Percentiles rank a stretch among this genome's conserved stretches.
These are phyloP conservation scores for Aureobasidium uvarum DNA, from an alignment of 2,329 filamentous ascomycete genomes.

Conservation along the genomic window DNA sequence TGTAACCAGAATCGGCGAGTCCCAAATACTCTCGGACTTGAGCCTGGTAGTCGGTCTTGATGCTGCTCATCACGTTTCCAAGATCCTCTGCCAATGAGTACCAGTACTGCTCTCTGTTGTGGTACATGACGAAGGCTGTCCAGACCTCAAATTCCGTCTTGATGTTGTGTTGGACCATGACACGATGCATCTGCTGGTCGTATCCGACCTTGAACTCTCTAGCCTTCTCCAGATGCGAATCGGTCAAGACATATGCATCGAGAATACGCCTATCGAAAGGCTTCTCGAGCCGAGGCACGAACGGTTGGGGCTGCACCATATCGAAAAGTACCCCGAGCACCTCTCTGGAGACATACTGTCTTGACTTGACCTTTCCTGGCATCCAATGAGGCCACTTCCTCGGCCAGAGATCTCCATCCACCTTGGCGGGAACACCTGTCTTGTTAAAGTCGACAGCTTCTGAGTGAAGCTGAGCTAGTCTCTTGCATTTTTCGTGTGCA, in stretches of 20 bases:
- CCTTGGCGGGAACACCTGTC: conserved; percentile 72
- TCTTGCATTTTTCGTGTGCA: conserved; percentile 65
- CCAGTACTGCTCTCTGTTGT: conserved; percentile 68
- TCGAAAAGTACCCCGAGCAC: conserved; percentile 84
- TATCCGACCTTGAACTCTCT: conserved; percentile 71
- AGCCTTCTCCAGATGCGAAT: conserved; percentile 58
- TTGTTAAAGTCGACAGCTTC: conserved; percentile 94
- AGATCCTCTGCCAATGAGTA: conserved; percentile 89
- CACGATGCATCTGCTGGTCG: conserved; percentile 69
- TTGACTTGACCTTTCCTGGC: conserved; percentile 59
- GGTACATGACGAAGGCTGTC: conserved; percentile 77
- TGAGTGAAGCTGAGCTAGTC: conserved; percentile 78
- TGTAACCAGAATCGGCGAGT: conserved; percentile 41
- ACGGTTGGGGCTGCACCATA: conserved; percentile 65
- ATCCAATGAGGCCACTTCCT: conserved; percentile 80
- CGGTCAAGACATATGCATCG: conserved; percentile 54
- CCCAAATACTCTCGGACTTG: conserved; percentile 66
- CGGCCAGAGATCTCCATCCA: conserved; percentile 60
- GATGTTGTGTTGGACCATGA: conserved; percentile 84
- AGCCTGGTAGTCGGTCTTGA: conserved; percentile 68
- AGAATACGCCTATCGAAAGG: conserved; percentile 76
- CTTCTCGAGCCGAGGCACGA: conserved; percentile 67
- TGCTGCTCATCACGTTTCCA: conserved; percentile 61
- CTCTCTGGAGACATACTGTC: conserved; percentile 64
- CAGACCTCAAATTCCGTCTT: conserved; percentile 88